Percentiles rank a stretch among this genome's conserved stretches.
Evolutionary conservation across 257 asterid species (phyloP).

Genomic region (Penstemon newberryi): DNA sequence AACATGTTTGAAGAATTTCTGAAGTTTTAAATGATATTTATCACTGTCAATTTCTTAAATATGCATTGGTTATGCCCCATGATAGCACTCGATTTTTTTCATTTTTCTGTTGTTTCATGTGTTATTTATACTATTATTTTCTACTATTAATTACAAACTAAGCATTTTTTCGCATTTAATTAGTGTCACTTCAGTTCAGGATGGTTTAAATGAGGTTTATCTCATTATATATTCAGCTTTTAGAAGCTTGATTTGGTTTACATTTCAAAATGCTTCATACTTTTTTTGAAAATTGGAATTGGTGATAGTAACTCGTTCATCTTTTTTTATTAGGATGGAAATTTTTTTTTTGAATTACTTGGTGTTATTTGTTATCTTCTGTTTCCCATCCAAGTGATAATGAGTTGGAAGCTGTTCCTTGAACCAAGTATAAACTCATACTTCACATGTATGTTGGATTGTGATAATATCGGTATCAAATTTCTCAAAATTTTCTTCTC

Average conservation of each 20-base stretch:
- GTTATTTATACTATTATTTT: too few relatives aligned
- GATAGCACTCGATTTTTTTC: neutral
- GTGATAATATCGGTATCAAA: too few relatives aligned
- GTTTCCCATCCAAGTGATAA: neutral
- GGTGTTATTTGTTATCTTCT: neutral
- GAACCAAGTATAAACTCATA: slow-evolving; percentile 19
- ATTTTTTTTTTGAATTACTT: neutral
- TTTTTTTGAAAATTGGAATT: neutral
- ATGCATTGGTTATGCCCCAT: slow-evolving; percentile 3
- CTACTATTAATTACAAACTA: neutral
- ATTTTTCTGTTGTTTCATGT: neutral
- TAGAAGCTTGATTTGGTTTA: slow-evolving; percentile 5
- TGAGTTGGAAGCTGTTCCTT: slow-evolving; percentile 58
- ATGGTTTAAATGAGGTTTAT: neutral
- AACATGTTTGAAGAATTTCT: neutral
- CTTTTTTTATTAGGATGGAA: neutral
- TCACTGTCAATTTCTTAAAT: slow-evolving; percentile 13
- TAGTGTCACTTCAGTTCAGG: neutral
- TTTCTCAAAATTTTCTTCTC: too few relatives aligned
- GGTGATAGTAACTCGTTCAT: neutral
- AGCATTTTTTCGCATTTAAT: neutral
- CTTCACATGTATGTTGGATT: slow-evolving; percentile 30
- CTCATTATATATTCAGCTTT: neutral
- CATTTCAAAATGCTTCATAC: neutral
- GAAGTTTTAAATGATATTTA: neutral